A percentile compares a stretch with the other conserved stretches of the same genome.
These are phyloP conservation scores for Eragrostis curvula DNA, from an alignment of 176 grass and related monocot species.

Conservation along the genomic window DNA sequence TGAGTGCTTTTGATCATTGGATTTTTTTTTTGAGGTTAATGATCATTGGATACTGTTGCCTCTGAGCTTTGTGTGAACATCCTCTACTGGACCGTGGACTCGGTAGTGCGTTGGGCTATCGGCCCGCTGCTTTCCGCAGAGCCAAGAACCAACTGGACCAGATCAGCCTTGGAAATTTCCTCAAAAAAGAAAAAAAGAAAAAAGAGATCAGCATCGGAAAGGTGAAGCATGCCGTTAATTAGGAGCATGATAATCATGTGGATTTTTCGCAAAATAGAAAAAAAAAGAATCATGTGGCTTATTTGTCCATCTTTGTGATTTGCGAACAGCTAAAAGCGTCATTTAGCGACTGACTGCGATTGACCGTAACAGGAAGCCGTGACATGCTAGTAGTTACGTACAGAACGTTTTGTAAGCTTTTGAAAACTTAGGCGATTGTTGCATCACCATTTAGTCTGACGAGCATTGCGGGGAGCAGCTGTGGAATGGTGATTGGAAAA, in stretches of 20 bases:
- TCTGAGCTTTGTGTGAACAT: slow-evolving; percentile 10
- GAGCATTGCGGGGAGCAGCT: neutral
- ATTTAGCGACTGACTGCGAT: neutral
- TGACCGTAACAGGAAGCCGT: neutral
- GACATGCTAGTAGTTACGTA: neutral
- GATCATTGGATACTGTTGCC: no score
- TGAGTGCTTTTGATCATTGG: no score
- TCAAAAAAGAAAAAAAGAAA: no score
- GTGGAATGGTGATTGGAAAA: no score
- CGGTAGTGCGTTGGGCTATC: neutral
- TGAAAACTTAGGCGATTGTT: neutral
- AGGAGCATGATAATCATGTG: no score
- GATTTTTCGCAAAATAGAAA: no score
- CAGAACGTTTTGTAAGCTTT: neutral
- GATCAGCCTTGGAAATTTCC: no score
- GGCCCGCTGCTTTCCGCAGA: neutral
- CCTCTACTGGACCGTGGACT: neutral
- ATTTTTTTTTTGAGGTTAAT: no score
- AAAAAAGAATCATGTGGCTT: neutral
- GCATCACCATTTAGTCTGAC: neutral
- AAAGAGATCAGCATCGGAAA: neutral
- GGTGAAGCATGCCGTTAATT: no score
- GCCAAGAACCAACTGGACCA: neutral
- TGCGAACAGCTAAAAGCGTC: neutral
- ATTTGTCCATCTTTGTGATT: neutral